Evolutionary conservation across 768 basidiomycete genomes (phyloP).

Genomic region (Mycena venus): DNA sequence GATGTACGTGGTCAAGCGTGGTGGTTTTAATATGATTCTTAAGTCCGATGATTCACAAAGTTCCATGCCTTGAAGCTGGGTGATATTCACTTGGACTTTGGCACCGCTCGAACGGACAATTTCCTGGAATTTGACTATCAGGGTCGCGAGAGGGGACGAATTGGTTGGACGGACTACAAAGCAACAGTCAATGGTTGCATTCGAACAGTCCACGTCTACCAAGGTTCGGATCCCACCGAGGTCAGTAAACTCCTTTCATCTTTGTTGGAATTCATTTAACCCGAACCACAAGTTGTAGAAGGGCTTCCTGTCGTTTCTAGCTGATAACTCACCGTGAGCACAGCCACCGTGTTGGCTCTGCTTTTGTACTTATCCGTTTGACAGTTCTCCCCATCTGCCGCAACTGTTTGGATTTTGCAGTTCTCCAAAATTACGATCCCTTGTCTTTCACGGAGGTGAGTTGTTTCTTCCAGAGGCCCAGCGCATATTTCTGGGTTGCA

Average conservation of each 20-base stretch:
- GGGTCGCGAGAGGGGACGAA: not conserved
- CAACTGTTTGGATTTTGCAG: too few relatives aligned
- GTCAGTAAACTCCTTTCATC: not conserved
- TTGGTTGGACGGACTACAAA: slow-evolving; percentile 5
- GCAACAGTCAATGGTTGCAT: not conserved
- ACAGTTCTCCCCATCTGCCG: not conserved
- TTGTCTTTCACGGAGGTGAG: slow-evolving; percentile 7
- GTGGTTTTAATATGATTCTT: not conserved
- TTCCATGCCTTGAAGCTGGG: slow-evolving; percentile 7
- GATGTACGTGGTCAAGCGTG: too few relatives aligned
- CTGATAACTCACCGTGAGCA: slow-evolving; percentile 1
- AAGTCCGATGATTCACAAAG: not conserved
- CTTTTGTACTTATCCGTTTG: not conserved
- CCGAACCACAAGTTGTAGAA: not conserved
- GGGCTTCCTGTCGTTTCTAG: not conserved
- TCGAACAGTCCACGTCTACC: not conserved
- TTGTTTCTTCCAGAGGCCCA: not conserved
- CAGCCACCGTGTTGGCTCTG: fast-evolving
- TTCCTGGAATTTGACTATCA: not conserved
- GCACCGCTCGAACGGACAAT: not conserved
- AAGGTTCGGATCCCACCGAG: not conserved
- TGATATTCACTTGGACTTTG: too few relatives aligned
- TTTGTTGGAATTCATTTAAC: not conserved
- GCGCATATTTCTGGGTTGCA: too few relatives aligned
- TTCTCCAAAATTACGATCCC: not conserved